A percentile compares a stretch with the other conserved stretches of the same genome.
phyloP scores from a whole-genome alignment of 1,284 basidiomycete species.

The Boletus nobilissimus region DNA sequence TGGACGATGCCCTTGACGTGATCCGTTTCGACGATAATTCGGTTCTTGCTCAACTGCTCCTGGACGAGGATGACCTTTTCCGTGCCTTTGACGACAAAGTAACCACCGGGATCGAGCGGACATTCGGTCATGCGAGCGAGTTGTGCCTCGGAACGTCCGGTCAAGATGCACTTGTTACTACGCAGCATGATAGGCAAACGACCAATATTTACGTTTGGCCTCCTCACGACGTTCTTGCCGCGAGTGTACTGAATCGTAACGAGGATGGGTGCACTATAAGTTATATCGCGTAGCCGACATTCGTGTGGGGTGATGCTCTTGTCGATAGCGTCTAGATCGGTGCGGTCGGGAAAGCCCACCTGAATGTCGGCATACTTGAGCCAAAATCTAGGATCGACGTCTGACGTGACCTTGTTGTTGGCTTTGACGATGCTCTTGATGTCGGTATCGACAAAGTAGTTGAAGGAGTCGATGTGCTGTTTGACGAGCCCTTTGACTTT shows the following conservation, averaged over 20 bases:
- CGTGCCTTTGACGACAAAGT: constrained; percentile 99
- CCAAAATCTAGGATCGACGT: constrained; percentile 98
- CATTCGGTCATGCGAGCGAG: constrained; percentile 96
- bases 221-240: constrained; percentile 88
- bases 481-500: constrained; percentile 99
- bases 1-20: constrained; percentile 91
- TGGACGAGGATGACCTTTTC: constrained; percentile 99
- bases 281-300: constrained; percentile 95
- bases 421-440: constrained; percentile 97
- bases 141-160: constrained; percentile 80
- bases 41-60: constrained; percentile 99
- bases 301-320: constrained; percentile 95
- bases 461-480: constrained; percentile 99
- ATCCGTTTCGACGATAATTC: constrained; percentile 98
- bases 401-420: constrained; percentile 93
- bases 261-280: constrained; percentile 93
- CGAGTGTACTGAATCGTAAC: constrained; percentile 97
- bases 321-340: constrained; percentile 85
- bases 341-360: constrained; percentile 90
- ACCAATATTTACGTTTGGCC: constrained; percentile 90
- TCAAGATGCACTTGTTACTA: constrained; percentile 93
- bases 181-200: constrained; percentile 97
- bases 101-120: constrained; percentile 97
- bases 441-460: constrained; percentile 98
- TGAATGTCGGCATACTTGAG: constrained; percentile 97